Conservation (phyloP, 1,139 yeast species). For the Spencermartinsiella ligniputridi region DNA sequence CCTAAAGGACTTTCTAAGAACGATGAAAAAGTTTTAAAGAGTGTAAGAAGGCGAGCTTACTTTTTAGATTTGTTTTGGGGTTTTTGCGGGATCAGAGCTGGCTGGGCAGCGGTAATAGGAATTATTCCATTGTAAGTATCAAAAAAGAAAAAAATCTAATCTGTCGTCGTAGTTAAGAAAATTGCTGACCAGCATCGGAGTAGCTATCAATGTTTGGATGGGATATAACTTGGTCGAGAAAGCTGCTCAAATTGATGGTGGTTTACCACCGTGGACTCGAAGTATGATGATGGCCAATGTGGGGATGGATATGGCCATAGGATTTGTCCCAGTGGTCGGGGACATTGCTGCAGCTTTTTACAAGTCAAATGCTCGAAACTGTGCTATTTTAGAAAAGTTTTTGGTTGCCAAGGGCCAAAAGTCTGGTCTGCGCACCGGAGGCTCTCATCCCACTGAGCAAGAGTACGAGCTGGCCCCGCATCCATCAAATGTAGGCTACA, state of each 20-base stretch:
- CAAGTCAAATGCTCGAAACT: slow-evolving; percentile 72
- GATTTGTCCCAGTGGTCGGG: slow-evolving; percentile 71
- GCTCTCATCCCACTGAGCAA: not conserved
- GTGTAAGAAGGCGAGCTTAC: slow-evolving; percentile 56
- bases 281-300: slow-evolving; percentile 58
- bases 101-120: slow-evolving; percentile 72
- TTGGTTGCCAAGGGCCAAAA: slow-evolving; percentile 42
- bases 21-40: slow-evolving; percentile 50
- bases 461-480: not conserved
- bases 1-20: slow-evolving; percentile 53
- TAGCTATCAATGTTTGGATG: slow-evolving; percentile 45
- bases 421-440: not conserved
- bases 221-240: slow-evolving; percentile 47
- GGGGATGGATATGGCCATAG: slow-evolving; percentile 59
- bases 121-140: slow-evolving; percentile 48
- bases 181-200: slow-evolving; percentile 42
- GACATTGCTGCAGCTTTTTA: slow-evolving; percentile 62
- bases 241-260: slow-evolving; percentile 59
- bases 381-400: slow-evolving; percentile 55
- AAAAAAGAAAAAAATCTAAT: not conserved
- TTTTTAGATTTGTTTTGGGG: slow-evolving; percentile 59
- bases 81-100: slow-evolving; percentile 60
- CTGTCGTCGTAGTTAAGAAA: not conserved
- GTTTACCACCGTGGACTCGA: slow-evolving; percentile 49
- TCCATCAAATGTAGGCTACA: too few species aligned